Evolutionary conservation across 1,139 yeast genomes (phyloP).

Genomic region (Taphrina confusa): DNA sequence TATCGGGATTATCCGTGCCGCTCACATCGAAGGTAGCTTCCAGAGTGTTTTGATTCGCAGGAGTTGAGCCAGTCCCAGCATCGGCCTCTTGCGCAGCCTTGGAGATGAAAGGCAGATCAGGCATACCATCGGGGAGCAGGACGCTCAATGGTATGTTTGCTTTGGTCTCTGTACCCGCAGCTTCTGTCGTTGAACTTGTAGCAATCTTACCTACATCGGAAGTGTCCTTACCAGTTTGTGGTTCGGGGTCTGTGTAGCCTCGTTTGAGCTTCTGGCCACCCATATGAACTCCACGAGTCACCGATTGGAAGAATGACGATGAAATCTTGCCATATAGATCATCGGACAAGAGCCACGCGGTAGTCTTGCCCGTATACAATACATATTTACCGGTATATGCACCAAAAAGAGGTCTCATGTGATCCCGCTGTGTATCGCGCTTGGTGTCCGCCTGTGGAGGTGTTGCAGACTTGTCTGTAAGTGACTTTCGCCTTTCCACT

Average conservation of each 20-base stretch:
- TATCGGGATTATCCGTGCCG: constrained; percentile 38
- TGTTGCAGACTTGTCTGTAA: constrained; percentile 6
- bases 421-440: constrained; percentile 20
- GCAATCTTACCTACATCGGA: neutral
- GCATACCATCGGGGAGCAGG: constrained; percentile 33
- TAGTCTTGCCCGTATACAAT: constrained; percentile 40
- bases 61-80: constrained; percentile 35
- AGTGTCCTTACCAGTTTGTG: neutral
- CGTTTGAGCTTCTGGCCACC: constrained; percentile 43
- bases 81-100: constrained; percentile 35
- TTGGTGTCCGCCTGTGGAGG: constrained; percentile 14
- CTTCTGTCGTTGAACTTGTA: neutral
- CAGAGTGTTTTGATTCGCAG: constrained; percentile 40
- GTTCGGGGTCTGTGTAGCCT: constrained; percentile 40
- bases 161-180: neutral
- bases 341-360: constrained; percentile 42
- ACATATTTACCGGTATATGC: constrained; percentile 42
- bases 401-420: constrained; percentile 42
- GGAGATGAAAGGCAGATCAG: constrained; percentile 30
- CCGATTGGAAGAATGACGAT: constrained; percentile 40
- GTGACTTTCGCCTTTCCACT: constrained; percentile 3
- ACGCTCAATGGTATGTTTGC: constrained; percentile 7
- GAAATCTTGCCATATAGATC: constrained; percentile 42
- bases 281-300: constrained; percentile 41
- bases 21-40: constrained; percentile 42